Conservation (phyloP, 495 filamentous ascomycete genomes). For the Platismatia glauca region DNA sequence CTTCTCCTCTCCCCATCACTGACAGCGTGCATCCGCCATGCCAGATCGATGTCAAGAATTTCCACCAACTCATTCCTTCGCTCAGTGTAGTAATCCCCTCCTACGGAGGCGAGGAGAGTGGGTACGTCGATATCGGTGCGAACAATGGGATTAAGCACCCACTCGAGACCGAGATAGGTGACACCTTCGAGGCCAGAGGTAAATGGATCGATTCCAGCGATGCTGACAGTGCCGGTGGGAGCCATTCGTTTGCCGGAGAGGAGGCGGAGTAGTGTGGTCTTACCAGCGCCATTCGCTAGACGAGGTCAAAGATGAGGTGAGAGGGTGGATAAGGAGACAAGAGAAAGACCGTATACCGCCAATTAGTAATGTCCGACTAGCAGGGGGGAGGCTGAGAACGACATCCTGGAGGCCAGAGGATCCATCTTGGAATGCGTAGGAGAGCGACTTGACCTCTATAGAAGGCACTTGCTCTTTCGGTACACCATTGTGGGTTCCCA, state of each 20-base stretch:
- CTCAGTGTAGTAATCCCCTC: conserved; percentile 70
- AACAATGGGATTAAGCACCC: conserved; percentile 97
- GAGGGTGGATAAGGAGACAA: conserved; percentile 5
- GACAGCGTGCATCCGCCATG: conserved; percentile 92
- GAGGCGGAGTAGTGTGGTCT: conserved; percentile 87
- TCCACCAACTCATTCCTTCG: conserved; percentile 76
- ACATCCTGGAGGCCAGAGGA: conserved; percentile 63
- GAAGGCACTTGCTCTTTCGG: conserved; percentile 32
- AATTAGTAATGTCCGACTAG: conserved; percentile 83
- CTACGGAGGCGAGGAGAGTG: conserved; percentile 75
- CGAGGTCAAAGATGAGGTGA: conserved; percentile 1
- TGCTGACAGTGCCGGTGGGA: conserved; percentile 57
- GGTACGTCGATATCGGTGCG: conserved; percentile 87
- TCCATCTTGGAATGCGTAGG: conserved; percentile 81
- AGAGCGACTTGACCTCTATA: conserved; percentile 65
- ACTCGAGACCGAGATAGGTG: conserved; percentile 93
- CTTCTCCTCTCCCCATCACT: conserved; percentile 83
- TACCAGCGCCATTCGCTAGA: conserved; percentile 88
- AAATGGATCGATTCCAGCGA: conserved; percentile 86
- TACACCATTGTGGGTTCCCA: conserved; percentile 16
- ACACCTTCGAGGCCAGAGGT: conserved; percentile 79
- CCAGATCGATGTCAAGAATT: conserved; percentile 84
- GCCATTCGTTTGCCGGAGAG: conserved; percentile 91
- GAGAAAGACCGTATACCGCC: conserved; percentile 49
- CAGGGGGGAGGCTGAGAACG: conserved; percentile 63